Base-by-base conservation (phyloP, 305 asterid species). In the Fraxinus floribunda region DNA sequence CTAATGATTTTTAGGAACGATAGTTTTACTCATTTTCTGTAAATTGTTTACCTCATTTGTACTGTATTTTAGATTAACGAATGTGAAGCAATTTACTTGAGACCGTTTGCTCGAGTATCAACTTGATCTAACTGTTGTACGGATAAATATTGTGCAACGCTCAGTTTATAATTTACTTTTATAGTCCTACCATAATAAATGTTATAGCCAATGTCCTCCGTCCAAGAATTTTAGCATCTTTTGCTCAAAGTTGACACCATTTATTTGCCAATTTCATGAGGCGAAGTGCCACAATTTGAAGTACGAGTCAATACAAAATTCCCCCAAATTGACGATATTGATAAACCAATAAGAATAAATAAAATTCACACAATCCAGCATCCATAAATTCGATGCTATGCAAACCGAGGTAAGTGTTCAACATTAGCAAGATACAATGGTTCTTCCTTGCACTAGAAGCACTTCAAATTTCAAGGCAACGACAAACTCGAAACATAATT, bases 21-120 rank as follows among this genome's bases (percentile, higher is more conserved):
- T 22, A 22, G 24, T 22, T 22, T 22, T 22, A 22, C 79, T 44
- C 20, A 18, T 83, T 75, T 82, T 66, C 75, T 75, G 86, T 82
- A 78, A 78, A 77, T 60, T 83, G 60, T 81, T 78, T 36, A 79
- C 46, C 79, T 49, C 68, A 7, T 64, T 64, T 74, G 77, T 75
- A 44, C 72, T 10, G 49, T 26, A 22, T 44, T 73, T 84, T 78
- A 76, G 77, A 82, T 24, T 41, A 55, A 16, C 24, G 71, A 79
- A 36, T 55, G 38, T 76, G 41, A 55, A 76, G 76, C 79, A 36
- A 52, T 76, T 77, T 35, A 55, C 41, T 20, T 20, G 5, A 62
- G 34, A 62, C 26, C 32, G 80, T 74, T 13, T 77, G 66, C 79
- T 36, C 29, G 26, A 35, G 76, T 71, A 8, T 32, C 77, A 34